These are phyloP conservation scores for Blakeslea trispora DNA, from an alignment of 371 early-diverging fungal genomes.

Conservation along the genomic window DNA sequence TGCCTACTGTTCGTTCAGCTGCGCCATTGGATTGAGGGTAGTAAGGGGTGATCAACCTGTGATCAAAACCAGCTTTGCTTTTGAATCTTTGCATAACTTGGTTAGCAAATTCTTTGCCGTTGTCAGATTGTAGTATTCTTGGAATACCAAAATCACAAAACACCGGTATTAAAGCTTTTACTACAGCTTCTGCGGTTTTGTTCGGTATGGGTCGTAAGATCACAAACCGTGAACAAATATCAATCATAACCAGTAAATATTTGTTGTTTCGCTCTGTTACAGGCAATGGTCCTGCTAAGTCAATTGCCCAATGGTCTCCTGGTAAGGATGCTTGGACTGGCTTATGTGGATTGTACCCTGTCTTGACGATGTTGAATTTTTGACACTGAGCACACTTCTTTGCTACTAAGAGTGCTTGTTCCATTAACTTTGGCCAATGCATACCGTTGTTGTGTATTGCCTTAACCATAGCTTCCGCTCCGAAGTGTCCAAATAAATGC, in stretches of 20 bases:
- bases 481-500: constrained; percentile 16
- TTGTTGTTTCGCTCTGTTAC: not conserved
- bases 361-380: constrained; percentile 12
- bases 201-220: constrained; percentile 15
- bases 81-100: not conserved
- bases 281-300: constrained; percentile 19
- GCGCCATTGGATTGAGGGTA: constrained; percentile 21
- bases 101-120: constrained; percentile 8
- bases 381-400: constrained; percentile 15
- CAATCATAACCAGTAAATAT: constrained; percentile 16
- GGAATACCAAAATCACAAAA: constrained; percentile 9
- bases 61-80: constrained; percentile 2
- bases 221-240: constrained; percentile 20
- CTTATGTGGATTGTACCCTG: constrained; percentile 10
- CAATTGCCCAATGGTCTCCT: constrained; percentile 15
- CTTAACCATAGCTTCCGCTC: constrained; percentile 16
- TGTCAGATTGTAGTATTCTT: constrained; percentile 2
- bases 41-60: constrained; percentile 14
- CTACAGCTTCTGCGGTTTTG: constrained; percentile 11
- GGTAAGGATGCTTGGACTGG: constrained; percentile 12
- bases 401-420: constrained; percentile 6
- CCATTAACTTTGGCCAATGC: constrained; percentile 17
- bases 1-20: constrained; percentile 11
- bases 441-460: constrained; percentile 1
- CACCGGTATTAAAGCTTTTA: not conserved